Base-by-base conservation (phyloP, 23 red algal species). In the Rhodosorus marinus region DNA sequence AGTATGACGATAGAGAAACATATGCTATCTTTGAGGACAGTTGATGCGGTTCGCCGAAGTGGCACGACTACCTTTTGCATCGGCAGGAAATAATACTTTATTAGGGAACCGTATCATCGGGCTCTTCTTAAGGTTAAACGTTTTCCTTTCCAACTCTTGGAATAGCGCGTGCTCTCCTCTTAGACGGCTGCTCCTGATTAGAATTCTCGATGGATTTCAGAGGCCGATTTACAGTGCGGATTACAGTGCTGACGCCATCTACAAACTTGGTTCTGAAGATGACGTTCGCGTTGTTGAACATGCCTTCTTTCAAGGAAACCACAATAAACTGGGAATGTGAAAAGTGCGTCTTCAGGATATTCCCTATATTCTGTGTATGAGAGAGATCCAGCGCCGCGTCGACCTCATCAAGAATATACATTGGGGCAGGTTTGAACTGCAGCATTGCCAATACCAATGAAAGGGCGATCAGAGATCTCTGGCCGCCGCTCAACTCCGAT, bases 381-480 rank as follows among this genome's bases (percentile, higher is more conserved):
- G 72, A 86, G 35, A 98, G 76, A 61, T 98, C 90, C 0, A 98
- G 57, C 0, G 90, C 90, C 47, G 90, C 77, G 57, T 98, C 90
- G 1, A 98, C 79, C 56, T 98, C 90, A 51, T 98, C 90, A 20
- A 98, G 49, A 40, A 98, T 84, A 54, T 98, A 98, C 62, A 98
- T 75, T 0, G 90, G 90, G 15, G 90, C 90, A 47, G 90, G 79
- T 53, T 98, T 98, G 51, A 86, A 98, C n/a, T 74, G 63, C 11
- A 98, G 75, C 64, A 98, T 67, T 19, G 90, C 90, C 31, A 98
- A 30, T 25, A 98, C 73, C 6, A 98, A 75, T 21, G 76, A 83
- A 32, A 98, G 66, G 33, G 90, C 90, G 41, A 98, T 81, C 5
- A 98, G 46, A 27, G 72, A 81, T 2, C 90, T 59, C 54, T 98